A percentile compares a stretch with the other conserved stretches of the same genome.
phyloP scores from a whole-genome alignment of 257 asterid species.

The Plantago ovata region DNA sequence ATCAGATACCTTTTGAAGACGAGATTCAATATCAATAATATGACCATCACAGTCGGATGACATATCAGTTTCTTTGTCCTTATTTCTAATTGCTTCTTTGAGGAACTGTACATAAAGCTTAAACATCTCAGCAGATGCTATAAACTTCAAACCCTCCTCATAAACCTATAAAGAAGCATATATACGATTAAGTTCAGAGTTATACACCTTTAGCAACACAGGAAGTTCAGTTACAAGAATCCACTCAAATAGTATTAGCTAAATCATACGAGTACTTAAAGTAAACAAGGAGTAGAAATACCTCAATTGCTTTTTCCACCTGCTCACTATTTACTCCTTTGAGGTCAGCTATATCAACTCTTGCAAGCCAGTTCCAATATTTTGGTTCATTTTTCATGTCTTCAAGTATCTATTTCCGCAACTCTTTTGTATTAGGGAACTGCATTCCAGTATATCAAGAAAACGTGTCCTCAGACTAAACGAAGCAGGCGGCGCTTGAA shows the following conservation, averaged over 20 bases:
- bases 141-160: too few species aligned
- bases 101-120: too few species aligned
- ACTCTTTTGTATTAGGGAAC: conserved; percentile 53
- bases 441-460: conserved; percentile 65
- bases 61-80: conserved; percentile 29
- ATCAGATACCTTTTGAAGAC: conserved; percentile 53
- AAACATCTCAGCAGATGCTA: too few species aligned
- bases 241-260: too few species aligned
- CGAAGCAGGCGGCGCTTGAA: conserved; percentile 65
- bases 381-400: conserved; percentile 62
- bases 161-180: too few species aligned
- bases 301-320: conserved; percentile 62
- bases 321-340: conserved; percentile 30
- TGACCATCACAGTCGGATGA: conserved; percentile 28
- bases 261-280: too few species aligned
- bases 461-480: conserved; percentile 66
- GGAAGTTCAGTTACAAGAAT: too few species aligned
- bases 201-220: too few species aligned
- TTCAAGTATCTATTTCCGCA: conserved; percentile 47
- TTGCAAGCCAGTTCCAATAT: conserved; percentile 97
- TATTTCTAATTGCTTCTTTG: too few species aligned
- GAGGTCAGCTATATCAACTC: conserved; percentile 36
- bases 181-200: too few species aligned
- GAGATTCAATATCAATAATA: conserved; percentile 45
- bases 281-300: too few species aligned